phyloP scores from a whole-genome alignment of 2,329 filamentous ascomycete genomes.

The Fusarium domesticum region DNA sequence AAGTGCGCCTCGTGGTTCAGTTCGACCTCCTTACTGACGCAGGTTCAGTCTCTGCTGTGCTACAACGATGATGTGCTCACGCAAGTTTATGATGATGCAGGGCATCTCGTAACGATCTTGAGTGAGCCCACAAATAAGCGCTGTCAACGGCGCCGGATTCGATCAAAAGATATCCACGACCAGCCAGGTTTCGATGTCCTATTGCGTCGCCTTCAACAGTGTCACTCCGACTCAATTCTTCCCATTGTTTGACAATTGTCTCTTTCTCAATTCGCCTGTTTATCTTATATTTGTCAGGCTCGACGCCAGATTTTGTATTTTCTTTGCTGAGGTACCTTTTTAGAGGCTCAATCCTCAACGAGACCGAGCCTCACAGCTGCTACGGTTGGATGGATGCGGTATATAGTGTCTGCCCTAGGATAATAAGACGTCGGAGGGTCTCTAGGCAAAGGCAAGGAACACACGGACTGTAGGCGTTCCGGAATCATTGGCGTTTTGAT shows the following conservation, averaged over 20 bases:
- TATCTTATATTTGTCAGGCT: not conserved
- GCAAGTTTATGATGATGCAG: conserved; percentile 31
- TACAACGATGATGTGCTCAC: conserved; percentile 27
- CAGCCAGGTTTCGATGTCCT: conserved; percentile 1
- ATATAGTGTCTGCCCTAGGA: conserved; percentile 8
- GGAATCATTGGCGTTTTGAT: not conserved
- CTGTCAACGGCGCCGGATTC: too few relatives aligned
- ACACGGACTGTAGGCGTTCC: not conserved
- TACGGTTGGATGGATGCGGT: not conserved
- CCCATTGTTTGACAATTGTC: not conserved
- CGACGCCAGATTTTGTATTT: not conserved
- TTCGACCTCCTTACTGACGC: conserved; percentile 21
- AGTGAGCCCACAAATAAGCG: conserved; percentile 21
- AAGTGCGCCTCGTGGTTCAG: conserved; percentile 16
- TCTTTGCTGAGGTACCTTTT: too few relatives aligned
- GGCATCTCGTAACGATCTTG: conserved; percentile 29
- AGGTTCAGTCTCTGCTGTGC: conserved; percentile 15
- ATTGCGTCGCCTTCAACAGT: not conserved
- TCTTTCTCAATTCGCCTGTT: not conserved
- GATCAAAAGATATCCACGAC: too few relatives aligned
- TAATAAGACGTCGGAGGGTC: conserved; percentile 7
- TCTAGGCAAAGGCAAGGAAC: conserved; percentile 3
- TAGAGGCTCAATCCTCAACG: too few relatives aligned
- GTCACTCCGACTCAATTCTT: not conserved
- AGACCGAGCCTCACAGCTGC: too few relatives aligned